Evolutionary conservation across 2,329 filamentous ascomycete genomes (phyloP).

Genomic region (Trichoderma endophyticum): DNA sequence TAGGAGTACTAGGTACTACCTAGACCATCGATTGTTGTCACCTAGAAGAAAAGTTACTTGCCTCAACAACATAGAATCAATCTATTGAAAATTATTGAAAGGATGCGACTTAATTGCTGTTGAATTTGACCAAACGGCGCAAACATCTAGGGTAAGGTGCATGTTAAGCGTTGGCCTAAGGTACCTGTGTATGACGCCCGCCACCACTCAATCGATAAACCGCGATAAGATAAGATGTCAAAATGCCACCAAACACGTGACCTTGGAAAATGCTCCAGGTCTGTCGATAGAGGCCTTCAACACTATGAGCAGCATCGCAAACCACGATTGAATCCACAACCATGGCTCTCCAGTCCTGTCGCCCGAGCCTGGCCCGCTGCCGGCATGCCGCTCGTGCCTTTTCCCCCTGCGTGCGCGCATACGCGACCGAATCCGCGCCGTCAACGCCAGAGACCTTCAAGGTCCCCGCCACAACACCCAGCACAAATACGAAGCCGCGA

Average conservation of each 20-base stretch:
- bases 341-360: constrained; percentile 37
- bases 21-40: fast-evolving
- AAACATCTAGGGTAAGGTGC: not conserved
- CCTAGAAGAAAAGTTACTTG: fast-evolving
- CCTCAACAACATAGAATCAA: not conserved
- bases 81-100: not conserved
- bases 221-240: constrained; percentile 10
- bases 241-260: constrained; percentile 18
- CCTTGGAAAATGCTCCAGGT: constrained; percentile 18
- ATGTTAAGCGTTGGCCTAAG: too few relatives aligned
- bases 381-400: constrained; percentile 26
- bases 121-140: too few relatives aligned
- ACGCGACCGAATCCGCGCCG: constrained; percentile 28
- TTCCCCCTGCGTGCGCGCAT: constrained; percentile 28
- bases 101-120: not conserved
- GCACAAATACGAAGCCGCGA: constrained; percentile 45
- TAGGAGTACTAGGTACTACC: not conserved
- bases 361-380: constrained; percentile 29
- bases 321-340: constrained; percentile 19
- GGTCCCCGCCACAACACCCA: constrained; percentile 16
- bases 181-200: not conserved
- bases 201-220: not conserved
- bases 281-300: constrained; percentile 4
- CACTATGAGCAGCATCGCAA: not conserved
- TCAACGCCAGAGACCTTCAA: constrained; percentile 29